Evolutionary conservation across 345 rosid species (phyloP).

Genomic region (Cardamine resedifolia): DNA sequence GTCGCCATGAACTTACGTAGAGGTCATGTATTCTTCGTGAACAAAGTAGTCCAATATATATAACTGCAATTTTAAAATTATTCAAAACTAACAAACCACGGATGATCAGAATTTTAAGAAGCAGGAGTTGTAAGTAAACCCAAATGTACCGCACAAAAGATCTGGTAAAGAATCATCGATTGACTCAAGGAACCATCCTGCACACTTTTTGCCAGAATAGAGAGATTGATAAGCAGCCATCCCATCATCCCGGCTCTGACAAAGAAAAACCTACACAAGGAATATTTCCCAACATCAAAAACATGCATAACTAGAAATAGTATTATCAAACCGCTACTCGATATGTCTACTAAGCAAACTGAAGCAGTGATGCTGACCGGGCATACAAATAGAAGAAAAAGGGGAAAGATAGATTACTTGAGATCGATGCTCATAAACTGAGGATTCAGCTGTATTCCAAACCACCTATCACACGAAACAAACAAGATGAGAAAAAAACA

Average conservation of each 20-base stretch:
- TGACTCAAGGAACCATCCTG: constrained; percentile 49
- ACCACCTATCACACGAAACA: constrained; percentile 69
- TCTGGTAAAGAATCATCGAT: constrained; percentile 89
- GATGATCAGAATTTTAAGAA: background rate
- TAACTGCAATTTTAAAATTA: constrained; percentile 46
- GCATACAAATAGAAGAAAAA: background rate
- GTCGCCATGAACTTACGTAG: constrained; percentile 65
- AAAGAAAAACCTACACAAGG: constrained; percentile 70
- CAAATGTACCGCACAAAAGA: constrained; percentile 67
- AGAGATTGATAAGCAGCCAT: constrained; percentile 88
- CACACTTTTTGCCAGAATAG: constrained; percentile 73
- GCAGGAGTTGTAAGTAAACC: constrained; percentile 8
- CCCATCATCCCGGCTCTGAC: constrained; percentile 99
- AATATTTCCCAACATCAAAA: constrained; percentile 5
- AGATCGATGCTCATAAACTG: constrained; percentile 79
- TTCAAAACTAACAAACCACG: constrained; percentile 4
- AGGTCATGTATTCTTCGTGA: constrained; percentile 88
- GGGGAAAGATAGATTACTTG: constrained; percentile 57
- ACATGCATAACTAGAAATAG: background rate
- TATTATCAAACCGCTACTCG: background rate
- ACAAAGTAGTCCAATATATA: constrained; percentile 81
- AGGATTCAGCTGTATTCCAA: constrained; percentile 88
- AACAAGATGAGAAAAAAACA: constrained; percentile 5
- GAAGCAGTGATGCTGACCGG: background rate
- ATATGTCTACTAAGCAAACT: background rate